Evolutionary conservation across 1,284 basidiomycete species (phyloP).

Genomic region (Porphyrellus sp.): DNA sequence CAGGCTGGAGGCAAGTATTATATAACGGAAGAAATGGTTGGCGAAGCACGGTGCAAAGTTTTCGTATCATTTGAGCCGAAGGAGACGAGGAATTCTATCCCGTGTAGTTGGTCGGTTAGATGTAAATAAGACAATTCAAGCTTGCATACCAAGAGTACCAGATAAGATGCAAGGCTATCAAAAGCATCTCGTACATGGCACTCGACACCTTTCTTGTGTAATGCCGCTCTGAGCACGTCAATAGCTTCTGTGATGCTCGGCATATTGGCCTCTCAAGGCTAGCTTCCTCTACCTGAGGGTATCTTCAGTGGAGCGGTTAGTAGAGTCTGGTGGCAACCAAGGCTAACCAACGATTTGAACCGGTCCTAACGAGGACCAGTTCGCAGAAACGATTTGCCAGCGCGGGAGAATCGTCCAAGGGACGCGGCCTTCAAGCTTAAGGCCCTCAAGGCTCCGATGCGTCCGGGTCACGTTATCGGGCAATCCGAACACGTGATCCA

Average conservation of each 20-base stretch:
- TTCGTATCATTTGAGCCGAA: conserved; percentile 30
- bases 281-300: too few species aligned
- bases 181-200: conserved; percentile 24
- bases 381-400: too few species aligned
- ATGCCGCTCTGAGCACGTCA: conserved; percentile 23
- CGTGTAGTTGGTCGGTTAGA: neutral
- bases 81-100: conserved; percentile 36
- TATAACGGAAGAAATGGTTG: conserved; percentile 39
- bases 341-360: too few species aligned
- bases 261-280: too few species aligned
- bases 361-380: too few species aligned
- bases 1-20: conserved; percentile 27
- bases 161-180: conserved; percentile 29
- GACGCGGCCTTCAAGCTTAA: too few species aligned
- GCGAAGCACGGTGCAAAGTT: conserved; percentile 35
- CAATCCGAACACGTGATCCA: conserved; percentile 23
- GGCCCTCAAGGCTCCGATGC: neutral
- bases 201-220: conserved; percentile 15
- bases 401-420: too few species aligned
- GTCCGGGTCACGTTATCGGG: conserved; percentile 10
- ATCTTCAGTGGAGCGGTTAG: too few species aligned
- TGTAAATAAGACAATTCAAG: neutral
- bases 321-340: too few species aligned
- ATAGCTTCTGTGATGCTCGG: conserved; percentile 23
- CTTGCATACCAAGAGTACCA: conserved; percentile 36